Percentiles rank a stretch among this genome's conserved stretches.
Evolutionary conservation across 768 basidiomycete species (phyloP).

Genomic region (Naganishia kalamii): DNA sequence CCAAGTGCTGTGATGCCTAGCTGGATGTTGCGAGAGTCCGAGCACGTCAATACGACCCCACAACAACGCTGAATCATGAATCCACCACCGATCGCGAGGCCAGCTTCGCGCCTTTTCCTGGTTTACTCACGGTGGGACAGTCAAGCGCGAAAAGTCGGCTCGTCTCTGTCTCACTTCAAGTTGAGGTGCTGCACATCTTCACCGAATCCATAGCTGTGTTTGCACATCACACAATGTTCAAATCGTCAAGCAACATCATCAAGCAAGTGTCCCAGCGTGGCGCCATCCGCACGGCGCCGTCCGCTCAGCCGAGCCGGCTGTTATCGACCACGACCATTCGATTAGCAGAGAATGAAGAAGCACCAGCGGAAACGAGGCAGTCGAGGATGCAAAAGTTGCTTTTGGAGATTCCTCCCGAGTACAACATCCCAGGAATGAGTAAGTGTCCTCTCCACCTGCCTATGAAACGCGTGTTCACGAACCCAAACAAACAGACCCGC

Average conservation of each 20-base stretch:
- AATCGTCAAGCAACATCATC: not conserved
- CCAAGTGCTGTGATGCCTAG: not conserved
- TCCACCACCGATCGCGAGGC: not conserved
- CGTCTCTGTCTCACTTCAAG: not conserved
- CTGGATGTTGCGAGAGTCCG: not conserved
- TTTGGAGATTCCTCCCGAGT: slow-evolving; percentile 15
- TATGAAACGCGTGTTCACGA: no score
- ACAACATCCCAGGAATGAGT: slow-evolving; percentile 4
- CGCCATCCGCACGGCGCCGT: not conserved
- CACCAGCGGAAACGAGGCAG: not conserved
- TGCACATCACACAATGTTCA: not conserved
- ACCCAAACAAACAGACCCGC: no score
- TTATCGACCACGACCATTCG: slow-evolving; percentile 2
- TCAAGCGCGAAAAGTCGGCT: slow-evolving; percentile 12
- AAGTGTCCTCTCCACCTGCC: no score
- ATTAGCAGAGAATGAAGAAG: not conserved
- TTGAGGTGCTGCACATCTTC: not conserved
- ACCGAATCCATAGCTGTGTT: not conserved
- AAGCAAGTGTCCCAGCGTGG: not conserved
- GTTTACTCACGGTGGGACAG: not conserved
- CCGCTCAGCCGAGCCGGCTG: not conserved
- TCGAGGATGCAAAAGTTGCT: slow-evolving; percentile 16
- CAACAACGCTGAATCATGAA: not conserved
- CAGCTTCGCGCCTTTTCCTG: not conserved
- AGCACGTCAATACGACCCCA: not conserved